Evolutionary conservation across 164 flowering plant species (phyloP).

Genomic region (Nymphaea colorata): DNA sequence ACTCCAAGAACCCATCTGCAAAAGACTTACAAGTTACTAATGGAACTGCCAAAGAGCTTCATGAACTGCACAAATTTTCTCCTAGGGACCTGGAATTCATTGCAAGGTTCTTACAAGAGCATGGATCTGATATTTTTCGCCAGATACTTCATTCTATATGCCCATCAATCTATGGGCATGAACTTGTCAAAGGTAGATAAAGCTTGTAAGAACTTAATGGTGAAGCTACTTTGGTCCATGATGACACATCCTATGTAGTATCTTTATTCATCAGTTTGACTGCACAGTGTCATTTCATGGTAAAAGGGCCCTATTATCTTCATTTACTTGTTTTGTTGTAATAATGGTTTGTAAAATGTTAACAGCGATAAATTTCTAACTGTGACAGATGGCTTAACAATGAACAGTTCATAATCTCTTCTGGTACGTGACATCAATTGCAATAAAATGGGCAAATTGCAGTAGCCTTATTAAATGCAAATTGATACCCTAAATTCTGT

Average conservation of each 20-base stretch:
- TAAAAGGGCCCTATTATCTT: neutral
- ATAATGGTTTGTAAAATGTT: too few relatives aligned
- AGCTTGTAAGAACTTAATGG: neutral
- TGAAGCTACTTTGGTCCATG: neutral
- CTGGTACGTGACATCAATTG: too few relatives aligned
- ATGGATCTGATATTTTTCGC: slow-evolving; percentile 74
- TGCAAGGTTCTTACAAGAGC: slow-evolving; percentile 70
- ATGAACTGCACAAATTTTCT: slow-evolving; percentile 70
- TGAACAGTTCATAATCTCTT: too few relatives aligned
- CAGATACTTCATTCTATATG: slow-evolving; percentile 90
- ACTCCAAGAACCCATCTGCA: slow-evolving; percentile 65
- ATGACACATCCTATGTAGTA: neutral
- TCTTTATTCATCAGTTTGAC: neutral
- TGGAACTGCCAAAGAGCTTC: slow-evolving; percentile 41
- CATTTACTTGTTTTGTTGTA: neutral
- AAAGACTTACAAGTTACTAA: slow-evolving; percentile 42
- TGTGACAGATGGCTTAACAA: too few relatives aligned
- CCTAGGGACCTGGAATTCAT: slow-evolving; percentile 83
- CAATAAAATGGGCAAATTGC: too few relatives aligned
- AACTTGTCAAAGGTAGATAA: slow-evolving; percentile 79
- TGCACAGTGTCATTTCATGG: neutral
- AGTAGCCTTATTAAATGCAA: too few relatives aligned
- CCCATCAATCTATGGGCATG: slow-evolving; percentile 97
- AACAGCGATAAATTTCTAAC: too few relatives aligned
- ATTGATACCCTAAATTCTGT: too few relatives aligned